Base-by-base conservation (phyloP, 306 rosid species). In the Dryas alaskensis region DNA sequence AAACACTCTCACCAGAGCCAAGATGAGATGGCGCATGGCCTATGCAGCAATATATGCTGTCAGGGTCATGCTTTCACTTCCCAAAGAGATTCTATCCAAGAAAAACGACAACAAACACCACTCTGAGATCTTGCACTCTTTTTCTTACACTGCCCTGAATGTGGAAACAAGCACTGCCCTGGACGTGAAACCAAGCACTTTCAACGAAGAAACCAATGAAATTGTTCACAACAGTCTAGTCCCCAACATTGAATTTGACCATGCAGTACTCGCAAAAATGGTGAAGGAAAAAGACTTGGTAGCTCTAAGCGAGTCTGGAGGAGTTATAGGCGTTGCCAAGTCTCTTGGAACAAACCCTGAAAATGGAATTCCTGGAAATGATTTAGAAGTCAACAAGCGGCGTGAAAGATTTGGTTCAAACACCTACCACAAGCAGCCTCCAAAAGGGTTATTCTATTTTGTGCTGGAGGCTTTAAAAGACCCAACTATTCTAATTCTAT, bases 391-490 rank as follows among this genome's bases (percentile, higher is more conserved):
- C 40, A 62, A 69, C 46, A 62, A 14, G 47, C 77, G 92, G 10
- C 50, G 75, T 0, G 78, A 77, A 31, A 27, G 69, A 14, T 87
- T 83, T 19, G 96, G 98, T 50, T 80, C 96, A 46, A 92, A 92
- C 63, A 90, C 92, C 31, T 92, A 90, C 71, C 82, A 47, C 14
- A 90, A 80, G 74, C 87, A 82, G 10, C 95, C 94, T 4, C 90
- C 92, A 0, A 88, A 88, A 76, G 86, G 85, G 8, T 62, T 92
- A 51, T 8, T 88, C 7, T 79, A 79, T 73, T 90, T 88, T 67
- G 92, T 88, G 31, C 8, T 81, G 65, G 96, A 92, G 10, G 91
- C 98, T 70, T 85, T 87, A 50, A 90, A 90, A 80, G 98, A 92
- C 79, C 70, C 87, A 40, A 92, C 90, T 4, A 88, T 92, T 72